Evolutionary conservation across 768 basidiomycete species (phyloP), one percentile per base, ranked within the genome.

Genomic region (Tulasnella sp.): DNA sequence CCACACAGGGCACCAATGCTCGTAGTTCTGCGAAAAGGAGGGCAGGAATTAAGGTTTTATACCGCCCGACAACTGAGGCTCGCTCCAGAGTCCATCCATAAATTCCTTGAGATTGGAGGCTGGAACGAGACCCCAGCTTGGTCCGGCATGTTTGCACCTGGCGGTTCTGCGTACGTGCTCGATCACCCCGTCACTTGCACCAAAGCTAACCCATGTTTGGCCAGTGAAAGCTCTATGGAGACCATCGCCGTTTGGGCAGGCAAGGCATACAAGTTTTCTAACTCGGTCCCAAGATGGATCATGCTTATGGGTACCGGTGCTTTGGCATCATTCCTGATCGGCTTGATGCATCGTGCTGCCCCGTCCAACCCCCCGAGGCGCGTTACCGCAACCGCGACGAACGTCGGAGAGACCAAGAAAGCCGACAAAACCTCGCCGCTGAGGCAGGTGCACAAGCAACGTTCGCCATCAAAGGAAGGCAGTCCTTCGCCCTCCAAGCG

Each of bases 41-140:
- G 88, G 29, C 74, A 79, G 63, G 79, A 77, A 2, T 75, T 94
- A n/a, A 83, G 89, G 17, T 94, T 93, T 73, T 83, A 86, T 67
- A 75, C 74, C 58, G 76, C 83, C 5, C 74, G 76, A 12, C 74
- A 80, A 43, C 70, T 90, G 56, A 75, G 81, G 57, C 69, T 87
- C 4, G 74, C 71, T 29, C 73, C 77, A 2, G 80, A 81, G 17
- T 67, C 76, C 15, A 65, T 94, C 37, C 79, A 81, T 49, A 72
- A 77, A 50, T 88, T 84, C 68, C 70, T 94, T 57, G 72, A 74
- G 61, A 72, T 76, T 9, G 82, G 85, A 58, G 74, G 67, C 17
- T 92, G 81, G 78, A 72, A 73, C 56, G 65, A 72, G 2, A 77
- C 77, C n/a, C 72, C 77, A 6, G 78, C 81, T 2, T 94, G 90